Evolutionary conservation across 441 rosid genomes (phyloP).

Genomic region (Arabidopsis hybrid): DNA sequence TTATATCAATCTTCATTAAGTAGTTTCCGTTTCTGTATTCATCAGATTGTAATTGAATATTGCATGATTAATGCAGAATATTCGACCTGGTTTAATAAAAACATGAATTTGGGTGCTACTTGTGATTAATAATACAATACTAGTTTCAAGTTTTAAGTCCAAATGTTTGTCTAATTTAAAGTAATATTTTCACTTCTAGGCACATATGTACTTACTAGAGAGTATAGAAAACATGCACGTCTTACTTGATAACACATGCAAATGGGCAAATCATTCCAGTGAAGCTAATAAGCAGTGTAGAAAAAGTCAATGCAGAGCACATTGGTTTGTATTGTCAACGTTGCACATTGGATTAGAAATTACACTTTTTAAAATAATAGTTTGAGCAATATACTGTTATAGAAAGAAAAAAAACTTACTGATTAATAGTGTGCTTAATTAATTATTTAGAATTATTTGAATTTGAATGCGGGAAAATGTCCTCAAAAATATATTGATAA

Average conservation of each 20-base stretch:
- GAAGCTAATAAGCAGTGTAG: background rate
- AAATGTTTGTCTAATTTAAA: background rate
- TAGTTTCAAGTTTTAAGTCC: background rate
- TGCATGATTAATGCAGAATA: background rate
- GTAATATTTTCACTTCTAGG: background rate
- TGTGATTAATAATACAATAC: background rate
- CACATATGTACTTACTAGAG: background rate
- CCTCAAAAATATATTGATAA: background rate
- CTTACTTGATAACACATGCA: background rate
- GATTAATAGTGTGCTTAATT: background rate
- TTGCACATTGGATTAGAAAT: background rate
- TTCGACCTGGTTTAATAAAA: background rate
- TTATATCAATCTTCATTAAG: background rate
- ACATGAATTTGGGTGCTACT: background rate
- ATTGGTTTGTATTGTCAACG: background rate
- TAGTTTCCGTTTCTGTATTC: slow-evolving; percentile 6
- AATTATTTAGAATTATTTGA: background rate
- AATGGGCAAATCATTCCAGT: background rate
- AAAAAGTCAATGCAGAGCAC: background rate
- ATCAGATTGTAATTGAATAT: slow-evolving; percentile 1
- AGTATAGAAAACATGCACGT: background rate
- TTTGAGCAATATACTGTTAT: too few relatives aligned
- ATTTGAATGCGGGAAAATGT: background rate
- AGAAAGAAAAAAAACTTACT: too few relatives aligned
- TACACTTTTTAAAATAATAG: too few relatives aligned